phyloP scores from a whole-genome alignment of 257 asterid species.

The Nicotiana undulata region DNA sequence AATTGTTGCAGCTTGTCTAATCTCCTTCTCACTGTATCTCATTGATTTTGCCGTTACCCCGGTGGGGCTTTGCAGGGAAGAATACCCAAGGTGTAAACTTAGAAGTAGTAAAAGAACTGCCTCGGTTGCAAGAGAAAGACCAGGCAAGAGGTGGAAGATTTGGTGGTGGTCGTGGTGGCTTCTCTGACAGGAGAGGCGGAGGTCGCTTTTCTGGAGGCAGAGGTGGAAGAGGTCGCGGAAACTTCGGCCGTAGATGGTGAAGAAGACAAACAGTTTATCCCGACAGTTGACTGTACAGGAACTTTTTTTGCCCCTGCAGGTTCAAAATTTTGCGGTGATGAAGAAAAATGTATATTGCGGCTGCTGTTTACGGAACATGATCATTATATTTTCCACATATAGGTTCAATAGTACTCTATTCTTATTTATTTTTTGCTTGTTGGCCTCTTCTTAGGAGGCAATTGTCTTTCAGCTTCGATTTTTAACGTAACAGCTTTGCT shows the following conservation, averaged over 20 bases:
- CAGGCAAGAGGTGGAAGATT: conserved; percentile 41
- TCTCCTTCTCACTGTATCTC: not conserved
- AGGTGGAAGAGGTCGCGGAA: conserved; percentile 33
- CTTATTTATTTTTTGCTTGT: not conserved
- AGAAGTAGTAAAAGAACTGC: conserved; percentile 53
- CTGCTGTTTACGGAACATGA: not conserved
- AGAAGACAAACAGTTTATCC: not conserved
- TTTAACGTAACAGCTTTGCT: not conserved
- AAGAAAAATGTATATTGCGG: not conserved
- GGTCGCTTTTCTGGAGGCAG: conserved; percentile 24
- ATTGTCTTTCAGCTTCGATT: not conserved
- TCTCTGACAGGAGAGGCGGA: conserved; percentile 28
- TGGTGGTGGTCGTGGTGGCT: conserved; percentile 31
- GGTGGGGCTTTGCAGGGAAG: conserved; percentile 36
- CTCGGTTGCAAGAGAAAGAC: conserved; percentile 67
- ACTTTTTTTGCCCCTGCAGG: not conserved
- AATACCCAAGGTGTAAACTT: conserved; percentile 60
- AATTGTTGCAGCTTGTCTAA: not conserved
- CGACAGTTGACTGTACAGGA: not conserved
- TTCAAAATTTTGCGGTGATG: conserved; percentile 8
- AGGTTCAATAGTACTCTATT: not conserved
- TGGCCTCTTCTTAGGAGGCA: not conserved
- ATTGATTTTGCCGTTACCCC: not conserved
- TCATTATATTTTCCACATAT: not conserved
- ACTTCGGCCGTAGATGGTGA: conserved; percentile 48